These are phyloP conservation scores for Goffeauzyma gilvescens DNA, from an alignment of 768 basidiomycete genomes.

Conservation along the genomic window DNA sequence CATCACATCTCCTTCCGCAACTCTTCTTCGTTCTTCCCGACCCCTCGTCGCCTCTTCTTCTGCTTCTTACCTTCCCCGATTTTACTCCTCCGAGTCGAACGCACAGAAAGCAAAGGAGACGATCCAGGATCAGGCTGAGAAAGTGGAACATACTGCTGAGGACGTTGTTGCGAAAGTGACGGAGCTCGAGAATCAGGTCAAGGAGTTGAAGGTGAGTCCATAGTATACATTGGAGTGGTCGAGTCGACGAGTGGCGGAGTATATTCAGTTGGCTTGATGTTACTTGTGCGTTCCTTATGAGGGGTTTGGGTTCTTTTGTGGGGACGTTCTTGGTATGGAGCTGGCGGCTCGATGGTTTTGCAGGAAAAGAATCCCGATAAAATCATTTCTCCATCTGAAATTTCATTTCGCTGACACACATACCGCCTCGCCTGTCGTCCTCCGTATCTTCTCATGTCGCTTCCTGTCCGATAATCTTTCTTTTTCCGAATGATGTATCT, in stretches of 20 bases:
- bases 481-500: background rate
- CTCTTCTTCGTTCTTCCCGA: background rate
- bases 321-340: too few relatives aligned
- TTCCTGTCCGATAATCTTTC: background rate
- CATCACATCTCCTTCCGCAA: constrained; percentile 1
- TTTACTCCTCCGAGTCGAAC: background rate
- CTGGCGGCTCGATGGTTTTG: too few relatives aligned
- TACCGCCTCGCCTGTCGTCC: background rate
- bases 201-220: constrained; percentile 55
- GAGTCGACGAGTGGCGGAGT: constrained; percentile 56
- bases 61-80: background rate
- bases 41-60: background rate
- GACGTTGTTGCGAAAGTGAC: constrained; percentile 19
- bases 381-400: too few relatives aligned
- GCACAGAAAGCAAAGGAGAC: background rate
- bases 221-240: constrained; percentile 58
- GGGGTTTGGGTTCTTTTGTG: background rate
- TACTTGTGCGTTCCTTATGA: background rate
- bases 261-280: background rate
- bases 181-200: constrained; percentile 23
- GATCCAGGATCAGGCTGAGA: constrained; percentile 9
- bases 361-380: too few relatives aligned
- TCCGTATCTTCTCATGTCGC: constrained; percentile 6
- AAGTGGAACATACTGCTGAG: constrained; percentile 12
- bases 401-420: too few relatives aligned